Evolutionary conservation across 2,329 filamentous ascomycete species (phyloP).

Genomic region (Bimuria novae-zelandiae): DNA sequence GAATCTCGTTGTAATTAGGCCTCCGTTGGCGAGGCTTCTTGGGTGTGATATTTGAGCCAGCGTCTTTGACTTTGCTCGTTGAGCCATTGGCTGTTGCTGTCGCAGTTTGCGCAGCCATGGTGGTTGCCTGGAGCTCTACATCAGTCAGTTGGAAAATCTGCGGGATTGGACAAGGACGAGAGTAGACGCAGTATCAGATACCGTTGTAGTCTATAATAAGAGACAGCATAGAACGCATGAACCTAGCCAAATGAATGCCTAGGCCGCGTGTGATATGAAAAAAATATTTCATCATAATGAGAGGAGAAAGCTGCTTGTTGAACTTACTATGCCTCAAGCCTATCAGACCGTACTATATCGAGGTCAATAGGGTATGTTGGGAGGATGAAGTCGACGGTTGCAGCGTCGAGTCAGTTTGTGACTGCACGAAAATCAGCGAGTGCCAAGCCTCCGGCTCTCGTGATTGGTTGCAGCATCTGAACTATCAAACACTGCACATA

Average conservation of each 20-base stretch:
- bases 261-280: constrained; percentile 31
- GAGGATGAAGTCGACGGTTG: not conserved
- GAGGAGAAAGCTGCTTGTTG: constrained; percentile 4
- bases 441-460: constrained; percentile 1
- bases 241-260: constrained; percentile 41
- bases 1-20: constrained; percentile 73
- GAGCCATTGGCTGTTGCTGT: constrained; percentile 8
- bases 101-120: constrained; percentile 7
- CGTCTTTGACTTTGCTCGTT: constrained; percentile 15
- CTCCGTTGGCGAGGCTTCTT: constrained; percentile 37
- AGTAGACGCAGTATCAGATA: constrained; percentile 35
- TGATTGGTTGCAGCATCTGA: not conserved
- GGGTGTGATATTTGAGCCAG: constrained; percentile 21
- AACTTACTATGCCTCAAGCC: not conserved
- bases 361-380: not conserved
- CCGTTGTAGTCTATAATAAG: constrained; percentile 47
- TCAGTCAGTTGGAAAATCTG: not conserved
- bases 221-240: constrained; percentile 37
- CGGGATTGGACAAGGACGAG: constrained; percentile 2
- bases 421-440: not conserved
- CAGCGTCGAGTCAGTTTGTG: not conserved
- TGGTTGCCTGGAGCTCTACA: constrained; percentile 10
- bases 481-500: too few relatives aligned
- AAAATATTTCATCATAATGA: constrained; percentile 30
- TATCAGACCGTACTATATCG: not conserved